Evolutionary conservation across 192 early-diverging fungal genomes (phyloP).

Genomic region (Backusella sp.): DNA sequence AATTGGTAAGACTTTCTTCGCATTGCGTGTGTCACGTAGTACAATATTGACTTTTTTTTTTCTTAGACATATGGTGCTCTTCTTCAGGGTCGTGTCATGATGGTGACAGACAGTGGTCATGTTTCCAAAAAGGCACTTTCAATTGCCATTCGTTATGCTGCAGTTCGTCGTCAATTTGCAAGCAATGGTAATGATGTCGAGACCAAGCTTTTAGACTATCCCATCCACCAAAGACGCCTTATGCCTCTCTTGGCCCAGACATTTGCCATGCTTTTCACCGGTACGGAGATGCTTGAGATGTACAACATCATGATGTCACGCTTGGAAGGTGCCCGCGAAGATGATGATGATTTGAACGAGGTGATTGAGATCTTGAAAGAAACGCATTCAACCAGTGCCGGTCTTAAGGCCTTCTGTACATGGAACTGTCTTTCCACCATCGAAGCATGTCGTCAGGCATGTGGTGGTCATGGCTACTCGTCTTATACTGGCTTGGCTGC

Average conservation of each 20-base stretch:
- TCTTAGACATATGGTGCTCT: constrained; percentile 77
- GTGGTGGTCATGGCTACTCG: constrained; percentile 93
- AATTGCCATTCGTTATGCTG: constrained; percentile 89
- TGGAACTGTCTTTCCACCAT: constrained; percentile 89
- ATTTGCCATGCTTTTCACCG: constrained; percentile 91
- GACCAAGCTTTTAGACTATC: constrained; percentile 90
- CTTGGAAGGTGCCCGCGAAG: constrained; percentile 64
- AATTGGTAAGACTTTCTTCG: constrained; percentile 48
- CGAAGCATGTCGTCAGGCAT: constrained; percentile 88
- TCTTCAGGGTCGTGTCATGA: constrained; percentile 79
- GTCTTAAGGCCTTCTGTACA: constrained; percentile 92
- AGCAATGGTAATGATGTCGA: constrained; percentile 61
- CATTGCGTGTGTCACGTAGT: neutral
- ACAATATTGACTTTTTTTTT: neutral
- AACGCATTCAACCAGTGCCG: constrained; percentile 87
- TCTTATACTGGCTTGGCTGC: constrained; percentile 87
- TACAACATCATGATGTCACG: constrained; percentile 77
- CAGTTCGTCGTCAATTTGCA: constrained; percentile 87
- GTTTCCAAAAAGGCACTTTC: constrained; percentile 88
- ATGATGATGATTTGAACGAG: constrained; percentile 57
- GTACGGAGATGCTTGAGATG: constrained; percentile 74
- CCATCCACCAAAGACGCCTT: constrained; percentile 90
- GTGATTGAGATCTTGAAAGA: constrained; percentile 84
- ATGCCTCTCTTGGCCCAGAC: constrained; percentile 89
- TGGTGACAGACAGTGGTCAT: constrained; percentile 84